Base-by-base conservation (phyloP, 2,329 filamentous ascomycete species). In the Tolypocladium sp. region DNA sequence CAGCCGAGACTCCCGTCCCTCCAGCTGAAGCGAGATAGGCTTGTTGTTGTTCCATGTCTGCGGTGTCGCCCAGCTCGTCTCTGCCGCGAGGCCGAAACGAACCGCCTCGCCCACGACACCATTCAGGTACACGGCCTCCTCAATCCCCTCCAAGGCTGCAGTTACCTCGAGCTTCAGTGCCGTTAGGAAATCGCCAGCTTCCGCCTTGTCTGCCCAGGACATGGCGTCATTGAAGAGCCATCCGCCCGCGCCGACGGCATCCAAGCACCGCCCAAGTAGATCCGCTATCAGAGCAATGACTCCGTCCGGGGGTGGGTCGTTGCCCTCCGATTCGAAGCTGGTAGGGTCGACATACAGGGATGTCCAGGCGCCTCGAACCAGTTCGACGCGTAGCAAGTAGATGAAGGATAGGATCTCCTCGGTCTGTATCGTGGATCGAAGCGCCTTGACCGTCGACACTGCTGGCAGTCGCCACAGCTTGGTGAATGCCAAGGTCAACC, bases 311-410 rank as follows among this genome's bases (percentile, higher is more conserved):
- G 85, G 82, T 27, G 72, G 66, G 30, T 75, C 73, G 60, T 71
- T 71, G 54, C 69, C 68, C 58, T 74, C 73, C 1, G 68, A 63
- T 55, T 82, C 78, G 37, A 79, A 74, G 57, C 77, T 72, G 20
- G 81, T 79, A 13, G 76, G 72, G 65, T 89, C 87, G 42, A 89
- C 74, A 70, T 92, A 91, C 27, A 83, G 80, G 22, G 85, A 83
- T 0, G 88, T 91, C 90, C 90, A 93, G 38, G 87, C 86, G 59
- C 89, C 89, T 63, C 86, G 84, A 57, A 86, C 83, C 53, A 93
- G 79, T 73, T 92, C 88, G 63, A 88, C 80, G 59, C 89, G 85
- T 37, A 93, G 78, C 7, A 92, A 78, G 64, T 88, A 83, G 65
- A 92, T 87, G 57, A 93, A 79, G 41, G 86, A 85, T 13, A 91